Percentiles rank a stretch among this genome's conserved stretches.
These are phyloP conservation scores for Eurotiales sp. DNA, from an alignment of 2,329 filamentous ascomycete genomes.

Conservation along the genomic window DNA sequence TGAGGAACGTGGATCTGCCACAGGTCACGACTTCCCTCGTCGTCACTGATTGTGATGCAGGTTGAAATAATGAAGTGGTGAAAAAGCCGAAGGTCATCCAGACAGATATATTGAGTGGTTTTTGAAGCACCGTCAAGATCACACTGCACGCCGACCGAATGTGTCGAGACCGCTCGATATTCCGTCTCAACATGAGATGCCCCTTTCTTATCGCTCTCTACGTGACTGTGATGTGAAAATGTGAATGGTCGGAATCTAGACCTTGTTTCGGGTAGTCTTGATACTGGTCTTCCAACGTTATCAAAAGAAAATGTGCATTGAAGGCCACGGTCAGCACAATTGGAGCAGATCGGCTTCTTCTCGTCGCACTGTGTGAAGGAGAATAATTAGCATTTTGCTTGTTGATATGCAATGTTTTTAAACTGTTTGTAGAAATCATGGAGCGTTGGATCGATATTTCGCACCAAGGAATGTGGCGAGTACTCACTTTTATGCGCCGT, in stretches of 20 bases:
- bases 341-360: constrained; percentile 7
- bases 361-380: constrained; percentile 12
- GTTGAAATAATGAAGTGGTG: constrained; percentile 6
- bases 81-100: constrained; percentile 5
- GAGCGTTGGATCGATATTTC: background rate
- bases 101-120: background rate
- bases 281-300: no score
- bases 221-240: background rate
- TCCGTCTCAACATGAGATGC: no score
- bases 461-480: background rate
- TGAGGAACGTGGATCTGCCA: constrained; percentile 28
- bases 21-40: constrained; percentile 18
- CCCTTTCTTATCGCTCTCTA: no score
- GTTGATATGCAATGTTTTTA: no score
- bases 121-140: no score
- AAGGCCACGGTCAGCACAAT: background rate
- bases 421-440: background rate
- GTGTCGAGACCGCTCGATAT: no score
- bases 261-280: background rate
- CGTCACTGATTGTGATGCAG: constrained; percentile 1
- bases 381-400: no score
- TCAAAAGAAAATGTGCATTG: constrained; percentile 1
- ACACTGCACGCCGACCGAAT: no score
- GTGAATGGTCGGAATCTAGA: background rate
- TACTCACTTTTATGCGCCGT: constrained; percentile 32